Conservation (phyloP, 2,329 filamentous ascomycete genomes). For the Cladosporium sp. region DNA sequence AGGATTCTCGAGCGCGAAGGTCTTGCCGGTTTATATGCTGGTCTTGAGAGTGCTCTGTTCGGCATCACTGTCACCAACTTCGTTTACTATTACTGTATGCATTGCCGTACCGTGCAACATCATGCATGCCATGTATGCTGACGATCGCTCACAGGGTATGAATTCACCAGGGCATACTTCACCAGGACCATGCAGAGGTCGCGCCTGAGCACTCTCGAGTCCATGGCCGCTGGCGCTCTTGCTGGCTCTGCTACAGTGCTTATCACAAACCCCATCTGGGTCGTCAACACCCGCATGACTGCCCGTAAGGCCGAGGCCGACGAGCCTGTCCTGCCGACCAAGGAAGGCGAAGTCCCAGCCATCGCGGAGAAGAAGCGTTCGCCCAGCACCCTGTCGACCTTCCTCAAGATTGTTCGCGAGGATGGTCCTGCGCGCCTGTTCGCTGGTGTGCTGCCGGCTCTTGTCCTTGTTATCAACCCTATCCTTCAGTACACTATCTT, state of each 20-base stretch:
- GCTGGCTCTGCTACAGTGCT: conserved; percentile 92
- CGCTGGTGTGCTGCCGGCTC: conserved; percentile 82
- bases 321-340: conserved; percentile 33
- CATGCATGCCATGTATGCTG: background rate
- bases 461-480: conserved; percentile 94
- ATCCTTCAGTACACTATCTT: conserved; percentile 99
- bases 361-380: conserved; percentile 38
- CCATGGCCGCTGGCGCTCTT: conserved; percentile 90
- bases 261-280: conserved; percentile 98
- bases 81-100: conserved; percentile 92
- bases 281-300: conserved; percentile 97
- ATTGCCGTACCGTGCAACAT: background rate
- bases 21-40: conserved; percentile 81
- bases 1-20: conserved; percentile 91
- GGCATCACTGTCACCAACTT: conserved; percentile 99
- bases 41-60: conserved; percentile 89
- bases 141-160: conserved; percentile 60
- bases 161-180: conserved; percentile 89
- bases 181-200: conserved; percentile 69
- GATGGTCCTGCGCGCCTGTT: conserved; percentile 86
- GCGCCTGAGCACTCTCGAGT: conserved; percentile 85
- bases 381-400: conserved; percentile 73
- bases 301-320: conserved; percentile 65
- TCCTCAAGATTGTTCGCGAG: conserved; percentile 73
- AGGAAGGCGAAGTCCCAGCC: conserved; percentile 35